phyloP scores from a whole-genome alignment of 2,329 filamentous ascomycete species.

The Clarireedia hainanense region DNA sequence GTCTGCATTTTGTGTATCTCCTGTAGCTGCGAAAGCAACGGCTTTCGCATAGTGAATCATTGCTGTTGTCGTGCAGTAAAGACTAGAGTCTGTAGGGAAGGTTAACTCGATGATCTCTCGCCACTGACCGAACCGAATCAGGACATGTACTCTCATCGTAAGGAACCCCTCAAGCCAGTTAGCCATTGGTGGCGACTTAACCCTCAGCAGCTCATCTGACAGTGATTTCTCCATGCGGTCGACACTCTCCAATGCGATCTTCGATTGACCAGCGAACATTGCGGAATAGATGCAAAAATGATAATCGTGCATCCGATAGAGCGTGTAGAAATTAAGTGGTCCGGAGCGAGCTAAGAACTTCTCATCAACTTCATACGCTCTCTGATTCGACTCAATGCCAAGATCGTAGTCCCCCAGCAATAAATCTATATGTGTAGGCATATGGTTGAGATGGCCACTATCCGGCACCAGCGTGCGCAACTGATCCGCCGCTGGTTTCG shows the following conservation, averaged over 20 bases:
- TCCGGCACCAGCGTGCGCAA: constrained; percentile 61
- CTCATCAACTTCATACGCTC: constrained; percentile 60
- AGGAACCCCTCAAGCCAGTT: constrained; percentile 71
- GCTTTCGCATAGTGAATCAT: constrained; percentile 62
- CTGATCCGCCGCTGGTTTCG: constrained; percentile 50
- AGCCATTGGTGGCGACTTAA: constrained; percentile 65
- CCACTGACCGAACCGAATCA: constrained; percentile 70
- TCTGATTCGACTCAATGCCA: constrained; percentile 58
- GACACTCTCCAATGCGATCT: constrained; percentile 54
- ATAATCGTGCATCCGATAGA: constrained; percentile 68
- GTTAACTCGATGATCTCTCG: constrained; percentile 50
- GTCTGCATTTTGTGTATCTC: constrained; percentile 46
- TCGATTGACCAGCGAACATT: constrained; percentile 65
- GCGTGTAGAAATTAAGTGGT: constrained; percentile 63
- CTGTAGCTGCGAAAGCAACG: constrained; percentile 55
- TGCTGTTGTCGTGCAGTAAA: constrained; percentile 65
- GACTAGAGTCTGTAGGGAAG: constrained; percentile 46
- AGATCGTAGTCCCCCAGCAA: constrained; percentile 62
- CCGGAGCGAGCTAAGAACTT: constrained; percentile 54
- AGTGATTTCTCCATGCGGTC: constrained; percentile 52
- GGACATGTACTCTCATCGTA: constrained; percentile 58
- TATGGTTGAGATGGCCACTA: constrained; percentile 63
- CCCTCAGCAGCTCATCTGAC: constrained; percentile 53
- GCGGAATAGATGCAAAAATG: constrained; percentile 71
- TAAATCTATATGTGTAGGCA: constrained; percentile 72